Conservation (phyloP, 371 early-diverging fungal genomes). For the Coemansia sp. region DNA sequence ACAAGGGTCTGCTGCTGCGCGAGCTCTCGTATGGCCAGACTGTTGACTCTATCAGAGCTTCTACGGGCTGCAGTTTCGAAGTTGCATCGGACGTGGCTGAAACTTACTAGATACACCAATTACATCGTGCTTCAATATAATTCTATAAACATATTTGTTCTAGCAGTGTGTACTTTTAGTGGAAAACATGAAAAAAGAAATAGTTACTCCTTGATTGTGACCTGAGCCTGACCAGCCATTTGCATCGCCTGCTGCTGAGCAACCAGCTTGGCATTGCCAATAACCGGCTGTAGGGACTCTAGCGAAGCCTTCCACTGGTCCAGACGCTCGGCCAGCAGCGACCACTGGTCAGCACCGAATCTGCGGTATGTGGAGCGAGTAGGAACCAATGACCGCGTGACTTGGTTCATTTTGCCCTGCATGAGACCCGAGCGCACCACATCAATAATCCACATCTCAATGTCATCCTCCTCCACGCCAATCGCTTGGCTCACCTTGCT, state of each 20-base stretch:
- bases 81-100: conserved; percentile 54
- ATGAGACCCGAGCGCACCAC: conserved; percentile 86
- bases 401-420: conserved; percentile 93
- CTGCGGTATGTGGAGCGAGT: conserved; percentile 82
- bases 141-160: no score
- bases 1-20: conserved; percentile 52
- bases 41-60: conserved; percentile 58
- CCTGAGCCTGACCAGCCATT: conserved; percentile 23
- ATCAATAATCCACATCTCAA: conserved; percentile 92
- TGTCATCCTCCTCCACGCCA: conserved; percentile 75
- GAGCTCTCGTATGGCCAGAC: conserved; percentile 60
- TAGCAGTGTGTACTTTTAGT: no score
- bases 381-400: conserved; percentile 67
- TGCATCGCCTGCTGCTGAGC: conserved; percentile 51
- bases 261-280: conserved; percentile 78
- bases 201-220: conserved; percentile 8
- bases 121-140: not conserved
- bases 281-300: conserved; percentile 73
- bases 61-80: conserved; percentile 60
- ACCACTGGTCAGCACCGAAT: conserved; percentile 77
- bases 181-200: no score
- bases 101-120: conserved; percentile 19
- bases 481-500: conserved; percentile 69
- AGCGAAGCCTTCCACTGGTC: conserved; percentile 79
- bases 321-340: conserved; percentile 65